These are phyloP conservation scores for Plantago coronopus DNA, from an alignment of 305 asterid genomes.

Conservation along the genomic window DNA sequence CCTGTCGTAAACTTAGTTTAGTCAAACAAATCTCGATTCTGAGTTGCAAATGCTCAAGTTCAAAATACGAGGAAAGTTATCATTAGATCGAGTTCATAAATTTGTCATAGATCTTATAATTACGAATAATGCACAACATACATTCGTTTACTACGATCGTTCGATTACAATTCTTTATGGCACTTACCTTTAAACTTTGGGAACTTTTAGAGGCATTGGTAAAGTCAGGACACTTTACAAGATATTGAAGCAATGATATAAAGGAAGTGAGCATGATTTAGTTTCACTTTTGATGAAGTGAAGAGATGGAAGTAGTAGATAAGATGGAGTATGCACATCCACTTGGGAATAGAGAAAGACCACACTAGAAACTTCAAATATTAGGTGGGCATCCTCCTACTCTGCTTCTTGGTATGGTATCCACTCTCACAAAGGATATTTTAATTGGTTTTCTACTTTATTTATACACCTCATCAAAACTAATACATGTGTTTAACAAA, in stretches of 20 bases:
- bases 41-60: no score
- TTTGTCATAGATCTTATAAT: no score
- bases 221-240: constrained; percentile 27
- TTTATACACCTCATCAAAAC: no score
- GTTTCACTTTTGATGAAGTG: constrained; percentile 26
- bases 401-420: constrained; percentile 15
- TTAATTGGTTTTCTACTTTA: not conserved
- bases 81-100: no score
- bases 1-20: no score
- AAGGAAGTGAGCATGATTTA: constrained; percentile 34
- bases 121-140: no score
- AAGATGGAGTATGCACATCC: constrained; percentile 28
- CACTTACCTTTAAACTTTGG: no score
- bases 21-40: no score
- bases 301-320: constrained; percentile 49
- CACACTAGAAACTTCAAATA: constrained; percentile 29
- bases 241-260: constrained; percentile 31
- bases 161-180: no score
- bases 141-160: no score
- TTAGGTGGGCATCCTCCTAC: constrained; percentile 40
- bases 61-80: no score
- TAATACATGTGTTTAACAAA: no score
- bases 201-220: constrained; percentile 28
- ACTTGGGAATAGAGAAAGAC: constrained; percentile 20
- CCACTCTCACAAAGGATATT: constrained; percentile 12